These are phyloP conservation scores for Gossypium trilobum DNA, from an alignment of 441 rosid species.

Conservation along the genomic window DNA sequence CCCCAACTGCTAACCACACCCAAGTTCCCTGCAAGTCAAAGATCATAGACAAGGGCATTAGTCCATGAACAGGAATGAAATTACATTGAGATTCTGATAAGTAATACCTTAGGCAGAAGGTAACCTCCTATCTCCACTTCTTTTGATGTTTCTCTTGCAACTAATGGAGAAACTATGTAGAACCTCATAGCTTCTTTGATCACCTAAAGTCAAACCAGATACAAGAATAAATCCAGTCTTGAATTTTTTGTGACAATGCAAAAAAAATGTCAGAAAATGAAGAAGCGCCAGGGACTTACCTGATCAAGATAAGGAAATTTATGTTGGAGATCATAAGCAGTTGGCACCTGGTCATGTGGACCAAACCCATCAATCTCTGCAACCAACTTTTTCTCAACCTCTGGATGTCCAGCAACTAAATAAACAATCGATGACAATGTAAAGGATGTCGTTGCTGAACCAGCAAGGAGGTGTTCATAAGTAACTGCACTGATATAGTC, in stretches of 20 bases:
- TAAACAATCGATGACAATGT: constrained; percentile 57
- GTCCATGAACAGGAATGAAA: not conserved
- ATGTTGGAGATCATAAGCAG: constrained; percentile 54
- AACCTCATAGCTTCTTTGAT: constrained; percentile 80
- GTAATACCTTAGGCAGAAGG: constrained; percentile 65
- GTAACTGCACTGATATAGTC: constrained; percentile 78
- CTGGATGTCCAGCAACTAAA: constrained; percentile 57
- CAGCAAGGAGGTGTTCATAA: constrained; percentile 87
- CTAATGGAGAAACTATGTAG: constrained; percentile 68
- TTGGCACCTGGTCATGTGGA: constrained; percentile 42
- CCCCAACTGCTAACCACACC: constrained; percentile 93
- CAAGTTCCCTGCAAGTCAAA: constrained; percentile 60
- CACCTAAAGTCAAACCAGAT: constrained; percentile 37
- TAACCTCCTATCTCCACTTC: constrained; percentile 78
- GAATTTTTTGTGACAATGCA: not conserved
- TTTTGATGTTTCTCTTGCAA: constrained; percentile 74
- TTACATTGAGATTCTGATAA: not conserved
- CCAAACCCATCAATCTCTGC: constrained; percentile 68
- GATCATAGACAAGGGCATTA: not conserved
- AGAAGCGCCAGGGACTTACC: constrained; percentile 30
- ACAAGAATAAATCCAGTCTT: not conserved
- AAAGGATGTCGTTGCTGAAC: constrained; percentile 78
- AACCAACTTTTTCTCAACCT: constrained; percentile 62
- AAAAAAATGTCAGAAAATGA: not conserved
- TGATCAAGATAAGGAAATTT: constrained; percentile 75